These are phyloP conservation scores for Cunninghamia lanceolata DNA, from an alignment of 75 land plant genomes.

Conservation along the genomic window DNA sequence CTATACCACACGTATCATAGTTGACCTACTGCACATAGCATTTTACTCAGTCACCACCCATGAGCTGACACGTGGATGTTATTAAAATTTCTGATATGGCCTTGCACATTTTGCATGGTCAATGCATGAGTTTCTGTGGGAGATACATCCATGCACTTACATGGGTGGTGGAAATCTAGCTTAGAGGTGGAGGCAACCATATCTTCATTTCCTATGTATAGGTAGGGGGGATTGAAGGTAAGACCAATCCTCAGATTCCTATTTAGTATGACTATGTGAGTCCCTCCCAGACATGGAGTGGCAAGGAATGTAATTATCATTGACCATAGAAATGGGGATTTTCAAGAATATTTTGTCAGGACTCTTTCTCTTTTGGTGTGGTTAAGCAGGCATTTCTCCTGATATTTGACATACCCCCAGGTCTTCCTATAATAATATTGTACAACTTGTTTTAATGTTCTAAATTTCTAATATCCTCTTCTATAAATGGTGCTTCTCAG, in stretches of 20 bases:
- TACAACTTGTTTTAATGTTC: neutral
- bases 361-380: neutral
- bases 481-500: neutral
- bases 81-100: neutral
- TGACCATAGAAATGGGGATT: neutral
- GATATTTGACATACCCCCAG: neutral
- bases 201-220: neutral
- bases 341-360: neutral
- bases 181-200: too few species aligned
- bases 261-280: neutral
- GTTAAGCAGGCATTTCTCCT: neutral
- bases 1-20: neutral
- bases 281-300: neutral
- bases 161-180: too few species aligned
- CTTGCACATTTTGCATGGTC: neutral
- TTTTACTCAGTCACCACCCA: neutral
- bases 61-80: neutral
- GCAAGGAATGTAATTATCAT: neutral
- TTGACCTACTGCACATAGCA: neutral
- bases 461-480: neutral
- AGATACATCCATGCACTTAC: too few species aligned
- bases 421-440: neutral
- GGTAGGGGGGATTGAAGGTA: neutral
- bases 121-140: neutral
- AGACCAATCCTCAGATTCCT: neutral